phyloP scores from a whole-genome alignment of 805 yeast species.

The Brettanomyces custersianus region DNA sequence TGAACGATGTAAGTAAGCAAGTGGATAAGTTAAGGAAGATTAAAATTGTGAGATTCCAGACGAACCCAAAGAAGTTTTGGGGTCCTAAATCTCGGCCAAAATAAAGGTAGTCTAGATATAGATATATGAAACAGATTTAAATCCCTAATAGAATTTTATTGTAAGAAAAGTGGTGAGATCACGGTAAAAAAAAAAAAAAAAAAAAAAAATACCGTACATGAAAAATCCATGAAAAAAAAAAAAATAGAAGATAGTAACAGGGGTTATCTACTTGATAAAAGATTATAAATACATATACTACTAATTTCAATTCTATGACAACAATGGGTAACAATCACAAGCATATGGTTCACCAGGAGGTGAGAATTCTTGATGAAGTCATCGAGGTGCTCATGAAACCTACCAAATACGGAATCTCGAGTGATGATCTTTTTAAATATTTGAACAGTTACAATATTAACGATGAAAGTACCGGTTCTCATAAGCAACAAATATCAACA shows the following conservation, averaged over 20 bases:
- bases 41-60: slow-evolving; percentile 82
- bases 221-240: neutral
- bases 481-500: slow-evolving; percentile 8
- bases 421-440: slow-evolving; percentile 13
- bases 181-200: too few relatives aligned
- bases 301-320: too few relatives aligned
- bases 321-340: slow-evolving; percentile 1
- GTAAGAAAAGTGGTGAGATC: too few relatives aligned
- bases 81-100: slow-evolving; percentile 73
- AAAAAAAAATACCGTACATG: too few relatives aligned
- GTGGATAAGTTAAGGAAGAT: slow-evolving; percentile 59
- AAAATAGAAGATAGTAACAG: neutral
- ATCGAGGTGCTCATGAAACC: slow-evolving; percentile 18
- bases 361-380: slow-evolving; percentile 15
- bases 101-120: too few relatives aligned
- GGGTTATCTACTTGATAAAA: neutral
- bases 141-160: too few relatives aligned
- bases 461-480: neutral
- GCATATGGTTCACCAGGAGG: slow-evolving; percentile 13
- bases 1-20: slow-evolving; percentile 46
- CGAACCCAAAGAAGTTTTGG: slow-evolving; percentile 92
- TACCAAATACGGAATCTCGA: slow-evolving; percentile 8
- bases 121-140: too few relatives aligned
- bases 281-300: neutral
- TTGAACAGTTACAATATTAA: slow-evolving; percentile 7